These are phyloP conservation scores for Millerago galiae DNA, from an alignment of 805 yeast genomes.

Conservation along the genomic window DNA sequence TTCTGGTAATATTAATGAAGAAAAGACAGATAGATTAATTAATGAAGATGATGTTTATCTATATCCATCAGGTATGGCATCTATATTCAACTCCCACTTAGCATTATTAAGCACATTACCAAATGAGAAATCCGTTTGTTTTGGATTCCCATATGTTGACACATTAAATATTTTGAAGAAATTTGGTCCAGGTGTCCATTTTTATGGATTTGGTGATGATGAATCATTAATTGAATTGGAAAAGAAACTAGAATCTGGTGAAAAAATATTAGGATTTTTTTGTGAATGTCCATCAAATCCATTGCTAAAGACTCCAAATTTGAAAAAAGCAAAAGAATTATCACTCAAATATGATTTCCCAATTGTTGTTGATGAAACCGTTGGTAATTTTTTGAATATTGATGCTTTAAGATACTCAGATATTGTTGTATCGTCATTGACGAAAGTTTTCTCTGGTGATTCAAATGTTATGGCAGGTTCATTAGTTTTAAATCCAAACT, in stretches of 20 bases:
- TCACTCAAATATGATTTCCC: constrained; percentile 68
- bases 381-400: constrained; percentile 83
- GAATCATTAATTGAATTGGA: constrained; percentile 62
- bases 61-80: constrained; percentile 89
- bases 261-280: constrained; percentile 66
- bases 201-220: constrained; percentile 80
- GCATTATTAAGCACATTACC: constrained; percentile 32
- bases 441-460: constrained; percentile 91
- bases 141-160: constrained; percentile 95
- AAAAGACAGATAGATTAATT: constrained; percentile 17
- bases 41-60: constrained; percentile 67
- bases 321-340: constrained; percentile 54
- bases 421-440: constrained; percentile 76
- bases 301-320: constrained; percentile 77
- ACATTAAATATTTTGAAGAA: constrained; percentile 79
- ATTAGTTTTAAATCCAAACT: constrained; percentile 64
- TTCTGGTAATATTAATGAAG: constrained; percentile 40
- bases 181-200: constrained; percentile 88
- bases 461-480: constrained; percentile 96
- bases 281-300: constrained; percentile 97
- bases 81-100: constrained; percentile 78
- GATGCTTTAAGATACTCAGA: constrained; percentile 82
- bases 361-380: constrained; percentile 88
- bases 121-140: constrained; percentile 68
- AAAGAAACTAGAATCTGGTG: constrained; percentile 50